These are phyloP conservation scores for Sordariomycetes sp. DNA, from an alignment of 2,329 filamentous ascomycete genomes.

Conservation along the genomic window DNA sequence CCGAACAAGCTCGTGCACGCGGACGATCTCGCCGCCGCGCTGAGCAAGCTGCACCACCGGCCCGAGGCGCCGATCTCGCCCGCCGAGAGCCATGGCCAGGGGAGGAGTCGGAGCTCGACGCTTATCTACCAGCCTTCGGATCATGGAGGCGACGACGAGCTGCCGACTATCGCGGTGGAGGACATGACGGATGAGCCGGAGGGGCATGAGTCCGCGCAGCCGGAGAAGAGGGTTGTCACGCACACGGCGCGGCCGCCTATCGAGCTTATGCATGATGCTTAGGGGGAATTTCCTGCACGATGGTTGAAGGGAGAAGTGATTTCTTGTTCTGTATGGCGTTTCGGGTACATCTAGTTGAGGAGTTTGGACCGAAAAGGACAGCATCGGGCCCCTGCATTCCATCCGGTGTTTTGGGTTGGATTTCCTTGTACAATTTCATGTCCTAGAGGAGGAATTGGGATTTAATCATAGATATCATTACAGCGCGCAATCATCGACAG, in stretches of 20 bases:
- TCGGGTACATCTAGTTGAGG: not conserved
- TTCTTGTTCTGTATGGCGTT: not conserved
- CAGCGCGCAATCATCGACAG: no score
- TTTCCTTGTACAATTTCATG: not conserved
- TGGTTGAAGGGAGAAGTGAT: constrained; percentile 1
- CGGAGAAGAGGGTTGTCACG: constrained; percentile 31
- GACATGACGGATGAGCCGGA: constrained; percentile 48
- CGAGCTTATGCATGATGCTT: constrained; percentile 43
- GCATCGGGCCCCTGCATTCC: not conserved
- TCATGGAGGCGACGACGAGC: constrained; percentile 35
- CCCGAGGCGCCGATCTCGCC: constrained; percentile 24
- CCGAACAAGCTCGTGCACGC: constrained; percentile 59
- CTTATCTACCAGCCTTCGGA: constrained; percentile 52
- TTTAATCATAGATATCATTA: not conserved
- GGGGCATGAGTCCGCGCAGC: constrained; percentile 21
- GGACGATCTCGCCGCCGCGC: constrained; percentile 53
- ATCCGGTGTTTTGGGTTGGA: not conserved
- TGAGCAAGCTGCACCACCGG: constrained; percentile 46
- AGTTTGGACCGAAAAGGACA: not conserved
- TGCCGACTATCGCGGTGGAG: constrained; percentile 54
- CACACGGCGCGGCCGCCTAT: constrained; percentile 51
- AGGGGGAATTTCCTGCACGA: no score
- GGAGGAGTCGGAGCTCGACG: constrained; percentile 48
- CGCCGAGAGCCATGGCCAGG: constrained; percentile 17
- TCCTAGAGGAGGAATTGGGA: not conserved